A percentile compares a stretch with the other conserved stretches of the same genome.
Evolutionary conservation across 129 eudicot genomes (phyloP).

Genomic region (Centella asiatica): DNA sequence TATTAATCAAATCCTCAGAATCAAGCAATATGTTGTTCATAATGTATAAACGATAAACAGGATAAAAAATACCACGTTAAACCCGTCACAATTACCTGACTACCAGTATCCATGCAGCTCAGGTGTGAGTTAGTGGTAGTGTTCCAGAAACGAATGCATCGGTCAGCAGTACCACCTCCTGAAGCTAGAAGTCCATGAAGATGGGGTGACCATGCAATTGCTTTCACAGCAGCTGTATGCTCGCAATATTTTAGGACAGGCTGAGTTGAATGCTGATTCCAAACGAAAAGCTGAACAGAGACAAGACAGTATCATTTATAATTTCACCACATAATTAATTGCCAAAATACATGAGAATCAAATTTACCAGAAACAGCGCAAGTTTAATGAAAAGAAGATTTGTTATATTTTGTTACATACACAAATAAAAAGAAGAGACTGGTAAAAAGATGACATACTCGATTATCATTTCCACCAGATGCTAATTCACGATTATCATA

Average conservation of each 20-base stretch:
- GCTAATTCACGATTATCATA: constrained; percentile 94
- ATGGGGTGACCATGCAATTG: constrained; percentile 99
- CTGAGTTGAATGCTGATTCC: constrained; percentile 94
- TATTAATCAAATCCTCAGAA: background rate
- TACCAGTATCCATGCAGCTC: constrained; percentile 98
- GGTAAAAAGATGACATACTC: constrained; percentile 50
- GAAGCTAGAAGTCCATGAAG: constrained; percentile 90
- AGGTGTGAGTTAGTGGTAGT: constrained; percentile 84
- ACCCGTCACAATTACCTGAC: constrained; percentile 52
- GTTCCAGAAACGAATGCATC: constrained; percentile 96
- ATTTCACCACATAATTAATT: background rate
- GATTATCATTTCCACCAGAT: constrained; percentile 94
- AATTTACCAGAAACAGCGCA: background rate
- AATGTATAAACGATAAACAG: too few relatives aligned
- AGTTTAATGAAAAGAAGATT: background rate
- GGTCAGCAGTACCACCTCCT: constrained; percentile 97
- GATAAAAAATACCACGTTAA: too few relatives aligned
- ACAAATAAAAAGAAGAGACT: background rate
- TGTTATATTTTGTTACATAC: background rate
- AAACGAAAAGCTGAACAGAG: constrained; percentile 68
- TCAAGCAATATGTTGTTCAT: background rate
- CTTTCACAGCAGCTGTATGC: constrained; percentile 97
- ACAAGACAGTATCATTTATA: background rate
- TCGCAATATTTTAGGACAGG: constrained; percentile 86
- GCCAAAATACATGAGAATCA: background rate